phyloP scores from a whole-genome alignment of 2,329 filamentous ascomycete genomes.

The Blastomyces silverae region DNA sequence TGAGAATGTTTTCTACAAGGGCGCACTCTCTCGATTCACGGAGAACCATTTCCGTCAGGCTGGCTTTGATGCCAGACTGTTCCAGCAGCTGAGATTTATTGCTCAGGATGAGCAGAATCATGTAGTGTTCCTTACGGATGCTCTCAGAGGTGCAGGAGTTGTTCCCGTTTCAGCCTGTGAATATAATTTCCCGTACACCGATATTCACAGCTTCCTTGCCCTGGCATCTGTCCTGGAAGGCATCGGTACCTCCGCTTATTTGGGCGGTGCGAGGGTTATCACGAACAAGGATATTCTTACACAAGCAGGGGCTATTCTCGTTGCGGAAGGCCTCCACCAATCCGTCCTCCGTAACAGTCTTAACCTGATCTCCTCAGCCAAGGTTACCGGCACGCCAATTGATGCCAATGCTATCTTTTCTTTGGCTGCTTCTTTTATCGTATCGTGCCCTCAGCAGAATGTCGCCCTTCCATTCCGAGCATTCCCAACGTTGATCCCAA shows the following conservation, averaged over 20 bases:
- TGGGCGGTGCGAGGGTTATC: slow-evolving; percentile 56
- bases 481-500: slow-evolving; percentile 46
- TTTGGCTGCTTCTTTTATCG: slow-evolving; percentile 58
- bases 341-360: slow-evolving; percentile 52
- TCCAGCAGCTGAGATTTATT: slow-evolving; percentile 53
- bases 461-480: slow-evolving; percentile 53
- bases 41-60: slow-evolving; percentile 48
- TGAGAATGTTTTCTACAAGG: slow-evolving; percentile 57
- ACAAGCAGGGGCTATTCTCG: slow-evolving; percentile 56
- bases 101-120: slow-evolving; percentile 53
- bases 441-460: slow-evolving; percentile 51
- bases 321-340: slow-evolving; percentile 58
- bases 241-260: slow-evolving; percentile 54
- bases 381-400: slow-evolving; percentile 56
- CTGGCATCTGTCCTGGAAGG: slow-evolving; percentile 51
- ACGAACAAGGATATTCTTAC: slow-evolving; percentile 54
- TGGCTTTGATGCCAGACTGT: slow-evolving; percentile 49
- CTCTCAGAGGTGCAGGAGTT: slow-evolving; percentile 42
- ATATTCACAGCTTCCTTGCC: slow-evolving; percentile 47
- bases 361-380: slow-evolving; percentile 49
- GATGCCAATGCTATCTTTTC: slow-evolving; percentile 55
- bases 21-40: slow-evolving; percentile 54
- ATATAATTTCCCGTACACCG: slow-evolving; percentile 50
- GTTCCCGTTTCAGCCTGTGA: slow-evolving; percentile 49
- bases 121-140: slow-evolving; percentile 50